Percentiles rank a stretch among this genome's conserved stretches.
Conservation (phyloP, 2,329 filamentous ascomycete genomes). For the Fusarium equiseti region DNA sequence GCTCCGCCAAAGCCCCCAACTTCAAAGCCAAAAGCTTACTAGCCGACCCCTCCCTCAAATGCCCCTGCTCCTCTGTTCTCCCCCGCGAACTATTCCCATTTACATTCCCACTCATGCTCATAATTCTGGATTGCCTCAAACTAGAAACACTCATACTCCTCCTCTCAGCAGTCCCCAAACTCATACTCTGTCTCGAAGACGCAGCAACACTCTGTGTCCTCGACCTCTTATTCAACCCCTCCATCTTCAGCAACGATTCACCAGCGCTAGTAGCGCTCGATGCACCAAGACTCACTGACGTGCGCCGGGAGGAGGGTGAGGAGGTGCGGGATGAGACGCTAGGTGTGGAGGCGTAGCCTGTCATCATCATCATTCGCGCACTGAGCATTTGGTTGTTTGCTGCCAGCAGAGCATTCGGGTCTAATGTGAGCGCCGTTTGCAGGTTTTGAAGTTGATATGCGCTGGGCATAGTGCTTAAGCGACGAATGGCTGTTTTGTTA, state of each 20-base stretch:
- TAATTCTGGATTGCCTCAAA: constrained; percentile 6
- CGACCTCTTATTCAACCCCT: constrained; percentile 16
- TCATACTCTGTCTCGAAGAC: constrained; percentile 10
- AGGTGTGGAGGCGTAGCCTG: not conserved
- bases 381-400: constrained; percentile 8
- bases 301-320: not conserved
- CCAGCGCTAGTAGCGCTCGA: not conserved
- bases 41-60: constrained; percentile 20
- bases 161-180: not conserved
- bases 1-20: constrained; percentile 29
- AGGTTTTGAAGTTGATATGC: constrained; percentile 19
- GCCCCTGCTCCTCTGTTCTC: not conserved
- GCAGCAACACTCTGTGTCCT: constrained; percentile 1
- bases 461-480: constrained; percentile 30
- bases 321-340: constrained; percentile 1
- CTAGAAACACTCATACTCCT: constrained; percentile 24
- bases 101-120: not conserved
- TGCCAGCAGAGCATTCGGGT: not conserved
- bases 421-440: fast-evolving
- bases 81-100: not conserved
- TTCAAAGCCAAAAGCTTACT: constrained; percentile 35
- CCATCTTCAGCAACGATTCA: constrained; percentile 6
- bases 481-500: constrained; percentile 33
- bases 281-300: not conserved
- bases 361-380: not conserved